Evolutionary conservation across 208 protist genomes (phyloP), one percentile per base, ranked within the genome.

Genomic region (Trypanosoma platydactyli): DNA sequence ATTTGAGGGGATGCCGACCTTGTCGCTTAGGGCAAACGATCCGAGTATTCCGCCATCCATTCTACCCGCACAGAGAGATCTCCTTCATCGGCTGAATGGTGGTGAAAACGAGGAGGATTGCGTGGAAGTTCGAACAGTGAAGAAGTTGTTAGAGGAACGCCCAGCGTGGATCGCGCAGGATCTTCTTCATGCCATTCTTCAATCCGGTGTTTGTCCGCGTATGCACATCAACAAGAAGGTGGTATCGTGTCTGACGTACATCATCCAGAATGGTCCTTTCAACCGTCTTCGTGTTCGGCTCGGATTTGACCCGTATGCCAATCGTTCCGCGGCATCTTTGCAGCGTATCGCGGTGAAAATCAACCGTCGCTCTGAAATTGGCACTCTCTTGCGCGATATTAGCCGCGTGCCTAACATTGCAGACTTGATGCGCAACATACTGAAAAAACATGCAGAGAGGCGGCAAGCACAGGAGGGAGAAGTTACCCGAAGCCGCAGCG

Each of bases 221-320:
- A 62, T 40, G n/a, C 73, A 83, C 65, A 70, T 77, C 24, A 92
- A 91, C 70, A 86, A 84, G 62, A 77, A 85, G 50, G 77, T 84
- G 3, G 76, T 92, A 29, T 46, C 69, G 27, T 82, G 76, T 46
- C 66, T 91, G 40, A 91, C 89, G 18, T 95, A 95, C 54, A 44
- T 83, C 5, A 80, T 95, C 27, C 58, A 56, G 40, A 87, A 73
- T 53, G 89, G 89, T 3, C 84, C 89, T 7, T 95, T 89, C 76
- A 88, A 90, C 64, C 79, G 89, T 5, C 60, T 92, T n/a, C 84
- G 86, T 45, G 74, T 95, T 54, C 79, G 84, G 2, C 51, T 87
- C n/a, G 84, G 77, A 49, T 91, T 82, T 76, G 73, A 95, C 64
- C 89, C 89, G 0, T 94, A 89, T 64, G 75, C 64, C 22, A 77